These are phyloP conservation scores for Silene coronaria DNA, from an alignment of 179 eudicot species.

Conservation along the genomic window DNA sequence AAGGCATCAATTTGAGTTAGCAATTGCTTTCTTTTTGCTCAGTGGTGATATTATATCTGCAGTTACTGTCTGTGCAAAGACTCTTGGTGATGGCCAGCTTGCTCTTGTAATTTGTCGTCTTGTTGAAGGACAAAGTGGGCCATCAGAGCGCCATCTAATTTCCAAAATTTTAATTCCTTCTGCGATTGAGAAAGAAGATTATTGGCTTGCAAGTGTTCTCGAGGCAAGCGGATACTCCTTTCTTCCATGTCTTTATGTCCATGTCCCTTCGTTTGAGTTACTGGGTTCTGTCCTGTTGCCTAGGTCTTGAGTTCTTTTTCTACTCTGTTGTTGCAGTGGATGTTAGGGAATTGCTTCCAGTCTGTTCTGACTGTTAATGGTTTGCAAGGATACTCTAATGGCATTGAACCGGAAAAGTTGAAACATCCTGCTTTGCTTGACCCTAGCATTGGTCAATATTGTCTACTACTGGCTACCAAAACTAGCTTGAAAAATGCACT, in stretches of 20 bases:
- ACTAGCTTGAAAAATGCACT: conserved; percentile 73
- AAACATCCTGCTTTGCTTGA: conserved; percentile 52
- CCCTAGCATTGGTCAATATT: conserved; percentile 84
- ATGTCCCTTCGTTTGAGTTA: neutral
- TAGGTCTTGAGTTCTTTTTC: conserved; percentile 14
- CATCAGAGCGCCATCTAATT: conserved; percentile 59
- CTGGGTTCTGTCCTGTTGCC: neutral
- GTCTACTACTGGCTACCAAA: conserved; percentile 66
- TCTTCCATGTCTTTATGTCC: neutral
- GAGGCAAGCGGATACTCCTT: conserved; percentile 44
- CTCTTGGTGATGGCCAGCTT: conserved; percentile 91
- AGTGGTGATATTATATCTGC: conserved; percentile 93
- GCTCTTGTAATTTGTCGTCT: conserved; percentile 95
- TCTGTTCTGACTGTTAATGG: conserved; percentile 59
- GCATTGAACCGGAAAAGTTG: conserved; percentile 30
- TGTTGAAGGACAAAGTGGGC: conserved; percentile 75
- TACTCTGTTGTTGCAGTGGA: conserved; percentile 54
- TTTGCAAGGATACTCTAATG: conserved; percentile 35
- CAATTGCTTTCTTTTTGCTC: conserved; percentile 92
- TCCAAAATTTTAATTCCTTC: conserved; percentile 78
- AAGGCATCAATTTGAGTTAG: conserved; percentile 88
- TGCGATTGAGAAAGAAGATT: conserved; percentile 66
- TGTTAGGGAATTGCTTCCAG: conserved; percentile 56
- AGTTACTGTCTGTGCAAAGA: conserved; percentile 86
- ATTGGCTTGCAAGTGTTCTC: conserved; percentile 79